Evolutionary conservation across 805 yeast genomes (phyloP).

Genomic region (Candida sithepensis): DNA sequence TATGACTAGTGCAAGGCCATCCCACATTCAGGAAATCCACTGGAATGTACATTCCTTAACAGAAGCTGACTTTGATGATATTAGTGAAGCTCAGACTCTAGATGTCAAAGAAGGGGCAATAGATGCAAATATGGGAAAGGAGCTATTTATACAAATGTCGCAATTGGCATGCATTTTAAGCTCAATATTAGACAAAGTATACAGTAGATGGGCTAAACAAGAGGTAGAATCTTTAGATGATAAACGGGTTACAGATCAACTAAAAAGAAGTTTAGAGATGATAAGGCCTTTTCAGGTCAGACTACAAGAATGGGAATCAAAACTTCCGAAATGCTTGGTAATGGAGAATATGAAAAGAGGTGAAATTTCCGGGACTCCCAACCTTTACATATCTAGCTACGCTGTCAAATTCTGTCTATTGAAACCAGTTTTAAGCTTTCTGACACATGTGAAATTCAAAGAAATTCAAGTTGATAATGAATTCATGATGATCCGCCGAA

Average conservation of each 20-base stretch:
- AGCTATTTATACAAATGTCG: slow-evolving; percentile 14
- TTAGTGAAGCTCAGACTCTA: slow-evolving; percentile 35
- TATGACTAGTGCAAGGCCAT: slow-evolving; percentile 39
- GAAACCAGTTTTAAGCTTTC: slow-evolving; percentile 11
- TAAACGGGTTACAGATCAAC: slow-evolving; percentile 1
- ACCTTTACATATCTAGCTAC: slow-evolving; percentile 10
- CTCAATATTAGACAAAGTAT: slow-evolving; percentile 7
- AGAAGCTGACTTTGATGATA: slow-evolving; percentile 45
- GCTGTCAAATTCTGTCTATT: slow-evolving; percentile 9
- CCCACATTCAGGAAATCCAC: slow-evolving; percentile 39
- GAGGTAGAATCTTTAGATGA: background rate
- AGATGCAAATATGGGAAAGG: slow-evolving; percentile 10
- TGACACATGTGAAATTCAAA: slow-evolving; percentile 5
- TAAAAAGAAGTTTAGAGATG: slow-evolving; percentile 7
- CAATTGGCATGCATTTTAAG: slow-evolving; percentile 12
- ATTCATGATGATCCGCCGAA: slow-evolving; percentile 7
- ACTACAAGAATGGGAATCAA: slow-evolving; percentile 14
- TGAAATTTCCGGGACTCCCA: slow-evolving; percentile 15
- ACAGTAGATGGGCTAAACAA: slow-evolving; percentile 3
- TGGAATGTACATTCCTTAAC: slow-evolving; percentile 39
- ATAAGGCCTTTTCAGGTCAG: slow-evolving; percentile 10
- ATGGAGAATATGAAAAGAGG: slow-evolving; percentile 14
- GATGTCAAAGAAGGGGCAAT: slow-evolving; percentile 22
- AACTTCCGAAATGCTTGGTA: slow-evolving; percentile 6
- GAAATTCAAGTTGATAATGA: slow-evolving; percentile 5